Base-by-base conservation (phyloP, 257 asterid species). In the Capsicum rhomboideum region DNA sequence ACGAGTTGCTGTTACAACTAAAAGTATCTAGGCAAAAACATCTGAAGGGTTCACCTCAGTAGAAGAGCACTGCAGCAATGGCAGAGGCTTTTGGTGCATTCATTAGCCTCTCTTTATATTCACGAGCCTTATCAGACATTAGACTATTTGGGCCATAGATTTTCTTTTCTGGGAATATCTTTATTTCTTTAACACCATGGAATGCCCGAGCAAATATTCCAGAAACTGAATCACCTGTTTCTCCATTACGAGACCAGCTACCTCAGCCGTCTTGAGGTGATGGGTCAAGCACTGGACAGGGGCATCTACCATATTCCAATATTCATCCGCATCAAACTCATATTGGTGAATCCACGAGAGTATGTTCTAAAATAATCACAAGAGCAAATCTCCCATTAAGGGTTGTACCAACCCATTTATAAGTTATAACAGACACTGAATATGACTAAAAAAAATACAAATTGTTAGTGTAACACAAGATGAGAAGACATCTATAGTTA, bases 291-390 rank as follows among this genome's bases (percentile, higher is more conserved):
- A 77, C 26, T 28, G 46, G 44, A 50, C 46, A 14, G 81, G 81
- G 50, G 14, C 12, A 49, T 77, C 63, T 50, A 77, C 46, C 63
- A 8, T 77, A 50, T 71, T 79, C 82, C 66, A 74, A 31, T 68
- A 80, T 46, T 40, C 77, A 44, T 68, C 84, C 26, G 20, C 86
- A 52, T 84, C 63, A 66, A 84, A 84, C 21, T 84, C 84, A 66
- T 52, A 66, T 20, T 10, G 80, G 55, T 40, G 29, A 14, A 78
- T 64, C 86, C 86, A 84, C 10, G 63, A 49, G 44, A 29, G 10
- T 78, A 68, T 16, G 12, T 64, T 72, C 54, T 49, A 37, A 26
- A 6, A 12, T 85, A 77, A 79, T 58, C 59, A 53, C 23, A 18
- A 26, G 80, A 75, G 2, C 1, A 1, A 26, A 77, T 28, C 23